Base-by-base conservation (phyloP, 345 rosid genomes). In the Lepidium africanum region DNA sequence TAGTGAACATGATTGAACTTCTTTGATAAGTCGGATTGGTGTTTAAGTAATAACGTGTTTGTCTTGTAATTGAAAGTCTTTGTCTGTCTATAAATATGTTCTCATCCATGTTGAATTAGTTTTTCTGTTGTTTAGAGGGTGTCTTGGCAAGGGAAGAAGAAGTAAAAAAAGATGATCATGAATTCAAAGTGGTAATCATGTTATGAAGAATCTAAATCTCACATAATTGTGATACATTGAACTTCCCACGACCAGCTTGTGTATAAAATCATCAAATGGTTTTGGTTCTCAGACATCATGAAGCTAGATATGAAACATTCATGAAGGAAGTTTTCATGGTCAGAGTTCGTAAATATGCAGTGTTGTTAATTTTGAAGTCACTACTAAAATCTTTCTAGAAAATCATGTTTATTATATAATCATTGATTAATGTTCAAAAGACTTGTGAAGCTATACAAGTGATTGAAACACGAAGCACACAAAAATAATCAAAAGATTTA, bases 71-170 rank as follows among this genome's bases (percentile, higher is more conserved):
- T 25, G 41, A 27, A 39, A 68, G 38, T 64, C 39, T 16, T 16
- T 35, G 14, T 59, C 45, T 39, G 3, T 47, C 10, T 32, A 16
- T 62, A 51, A 42, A 42, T n/a, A n/a, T n/a, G n/a, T 32, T 3
- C 6, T 27, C n/a, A n/a, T n/a, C n/a, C n/a, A n/a, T n/a, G n/a
- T n/a, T n/a, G n/a, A n/a, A n/a, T n/a, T n/a, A n/a, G n/a, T n/a
- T n/a, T n/a, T n/a, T n/a, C n/a, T n/a, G n/a, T n/a, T n/a, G 88
- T 78, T 73, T 94, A 72, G 99, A 94, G 76, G 96, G 96, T 56
- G 99, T 94, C 35, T 74, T 94, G 76, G 99, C 97, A 33, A 83
- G 99, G 80, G 99, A 94, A 76, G 99, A 94, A 80, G 99, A 94
- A 80, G 97, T 91, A 10, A 94, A 94, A 84, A 94, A 94, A 77